phyloP scores from a whole-genome alignment of 176 grass and related monocot genomes.

The Hordeum marinum region DNA sequence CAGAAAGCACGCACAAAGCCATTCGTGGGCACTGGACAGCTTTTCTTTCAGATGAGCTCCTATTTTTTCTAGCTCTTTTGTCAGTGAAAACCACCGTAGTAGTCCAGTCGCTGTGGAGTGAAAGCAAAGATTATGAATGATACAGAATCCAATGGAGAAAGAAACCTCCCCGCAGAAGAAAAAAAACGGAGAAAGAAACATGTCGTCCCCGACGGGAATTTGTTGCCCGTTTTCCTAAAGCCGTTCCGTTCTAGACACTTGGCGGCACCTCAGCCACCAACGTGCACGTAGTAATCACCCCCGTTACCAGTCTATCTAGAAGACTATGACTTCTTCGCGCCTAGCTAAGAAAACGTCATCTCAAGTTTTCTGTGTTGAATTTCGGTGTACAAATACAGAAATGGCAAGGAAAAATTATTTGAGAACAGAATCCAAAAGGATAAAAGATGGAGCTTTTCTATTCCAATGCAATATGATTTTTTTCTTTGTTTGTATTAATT shows the following conservation, averaged over 20 bases:
- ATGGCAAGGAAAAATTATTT: neutral
- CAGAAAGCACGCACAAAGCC: neutral
- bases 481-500: too few relatives aligned
- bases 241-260: neutral
- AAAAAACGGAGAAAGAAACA: neutral
- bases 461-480: too few relatives aligned
- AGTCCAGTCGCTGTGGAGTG: neutral
- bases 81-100: neutral
- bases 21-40: neutral
- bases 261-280: constrained; percentile 1
- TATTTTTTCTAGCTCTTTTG: neutral
- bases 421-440: neutral
- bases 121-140: neutral
- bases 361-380: neutral
- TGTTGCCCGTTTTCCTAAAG: constrained; percentile 5
- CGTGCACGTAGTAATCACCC: neutral
- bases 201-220: neutral
- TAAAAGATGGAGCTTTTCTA: too few relatives aligned
- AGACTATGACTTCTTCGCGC: constrained; percentile 6
- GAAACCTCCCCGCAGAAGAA: neutral
- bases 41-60: neutral
- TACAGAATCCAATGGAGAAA: neutral
- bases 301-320: constrained; percentile 22
- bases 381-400: neutral
- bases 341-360: neutral